Conservation (phyloP, 208 protist genomes). For the Zelonia costaricensis region DNA sequence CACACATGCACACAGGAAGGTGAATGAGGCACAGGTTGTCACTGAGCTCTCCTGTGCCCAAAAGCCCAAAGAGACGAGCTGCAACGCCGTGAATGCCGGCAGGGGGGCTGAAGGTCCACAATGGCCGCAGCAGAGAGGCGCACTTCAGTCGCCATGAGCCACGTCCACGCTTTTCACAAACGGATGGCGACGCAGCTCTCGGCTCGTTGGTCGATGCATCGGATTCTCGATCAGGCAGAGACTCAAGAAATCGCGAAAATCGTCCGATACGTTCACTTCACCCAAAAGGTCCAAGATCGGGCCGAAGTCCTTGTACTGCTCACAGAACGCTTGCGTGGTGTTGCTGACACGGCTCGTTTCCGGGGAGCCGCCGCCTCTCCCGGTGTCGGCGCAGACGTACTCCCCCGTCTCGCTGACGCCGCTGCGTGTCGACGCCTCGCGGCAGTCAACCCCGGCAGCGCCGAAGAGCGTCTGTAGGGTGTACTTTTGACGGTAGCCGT, state of each 20-base stretch:
- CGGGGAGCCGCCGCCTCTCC: background rate
- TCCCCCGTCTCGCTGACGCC: background rate
- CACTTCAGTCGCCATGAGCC: background rate
- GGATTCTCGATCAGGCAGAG: constrained; percentile 60
- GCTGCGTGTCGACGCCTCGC: too few species aligned
- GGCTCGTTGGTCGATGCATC: constrained; percentile 49
- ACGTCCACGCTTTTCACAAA: constrained; percentile 39
- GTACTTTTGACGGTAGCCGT: constrained; percentile 59
- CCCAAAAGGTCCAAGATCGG: constrained; percentile 62
- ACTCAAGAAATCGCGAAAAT: constrained; percentile 58
- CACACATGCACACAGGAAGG: too few species aligned
- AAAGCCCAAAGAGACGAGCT: too few species aligned
- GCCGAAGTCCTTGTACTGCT: constrained; percentile 39
- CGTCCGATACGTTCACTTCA: constrained; percentile 26
- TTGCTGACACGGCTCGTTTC: background rate
- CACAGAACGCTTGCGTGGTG: background rate
- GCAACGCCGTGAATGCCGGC: too few species aligned
- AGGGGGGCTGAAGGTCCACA: background rate
- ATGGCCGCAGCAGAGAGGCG: too few species aligned
- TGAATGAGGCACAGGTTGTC: too few species aligned
- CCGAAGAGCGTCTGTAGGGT: constrained; percentile 23
- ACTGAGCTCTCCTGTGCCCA: too few species aligned
- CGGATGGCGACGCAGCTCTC: constrained; percentile 54
- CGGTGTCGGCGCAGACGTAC: too few species aligned
- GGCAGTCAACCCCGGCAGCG: too few species aligned